phyloP scores from a whole-genome alignment of 164 flowering plant genomes.

The Pachysandra terminalis region DNA sequence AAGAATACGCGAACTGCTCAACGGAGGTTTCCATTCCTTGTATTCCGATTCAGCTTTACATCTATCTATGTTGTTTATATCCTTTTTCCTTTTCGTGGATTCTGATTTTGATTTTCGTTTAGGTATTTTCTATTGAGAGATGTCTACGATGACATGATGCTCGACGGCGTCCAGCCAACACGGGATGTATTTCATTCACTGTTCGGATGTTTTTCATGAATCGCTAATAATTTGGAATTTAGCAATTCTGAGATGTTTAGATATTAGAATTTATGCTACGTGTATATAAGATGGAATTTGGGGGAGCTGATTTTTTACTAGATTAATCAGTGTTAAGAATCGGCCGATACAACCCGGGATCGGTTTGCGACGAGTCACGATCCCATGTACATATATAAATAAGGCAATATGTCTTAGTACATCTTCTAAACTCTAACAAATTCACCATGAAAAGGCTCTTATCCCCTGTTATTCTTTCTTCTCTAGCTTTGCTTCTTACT shows the following conservation, averaged over 20 bases:
- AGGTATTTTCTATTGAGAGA: conserved; percentile 80
- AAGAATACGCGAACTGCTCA: conserved; percentile 58
- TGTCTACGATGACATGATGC: conserved; percentile 83
- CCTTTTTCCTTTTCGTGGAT: neutral
- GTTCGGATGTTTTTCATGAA: neutral
- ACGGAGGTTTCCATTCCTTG: conserved; percentile 42
- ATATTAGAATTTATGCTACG: no score
- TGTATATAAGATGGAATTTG: no score
- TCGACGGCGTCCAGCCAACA: conserved; percentile 81
- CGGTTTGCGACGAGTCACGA: no score
- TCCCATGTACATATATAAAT: no score
- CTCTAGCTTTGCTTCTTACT: neutral
- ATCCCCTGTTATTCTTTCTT: neutral
- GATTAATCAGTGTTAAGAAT: no score
- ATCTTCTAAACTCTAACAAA: no score
- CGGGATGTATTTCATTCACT: conserved; percentile 76
- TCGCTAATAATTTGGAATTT: no score
- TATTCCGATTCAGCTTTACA: neutral
- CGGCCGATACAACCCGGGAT: no score
- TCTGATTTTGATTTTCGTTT: neutral
- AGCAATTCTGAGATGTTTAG: no score
- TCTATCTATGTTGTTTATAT: neutral
- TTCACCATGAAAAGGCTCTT: neutral
- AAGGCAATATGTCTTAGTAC: no score
- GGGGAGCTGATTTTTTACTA: no score